Evolutionary conservation across 2,329 filamentous ascomycete genomes (phyloP), one percentile per base, ranked within the genome.

Genomic region (Venturia asperata): DNA sequence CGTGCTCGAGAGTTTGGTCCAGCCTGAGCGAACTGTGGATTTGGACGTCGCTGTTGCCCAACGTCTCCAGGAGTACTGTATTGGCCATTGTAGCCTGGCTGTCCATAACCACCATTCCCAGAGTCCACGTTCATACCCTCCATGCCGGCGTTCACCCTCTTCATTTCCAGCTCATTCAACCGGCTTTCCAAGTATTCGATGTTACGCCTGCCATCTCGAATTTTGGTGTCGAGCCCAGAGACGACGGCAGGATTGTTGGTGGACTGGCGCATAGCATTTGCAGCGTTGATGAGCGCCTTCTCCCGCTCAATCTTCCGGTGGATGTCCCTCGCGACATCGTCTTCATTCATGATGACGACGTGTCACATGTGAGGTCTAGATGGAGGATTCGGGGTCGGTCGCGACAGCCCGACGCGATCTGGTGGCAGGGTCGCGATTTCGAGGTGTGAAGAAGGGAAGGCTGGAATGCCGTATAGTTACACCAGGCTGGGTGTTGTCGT

Each of bases 301-400:
- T 99, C 94, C 76, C 93, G 88, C 82, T 97, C 91, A 78, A 99
- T 97, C 88, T 99, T 97, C 81, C 88, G 89, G 80, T 89, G 87
- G 80, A 99, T 92, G 77, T 91, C 89, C 78, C 86, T 86, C 78
- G 87, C 83, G 69, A 85, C 81, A 70, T 85, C 82, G 74, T 87
- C 83, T 75, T 84, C 80, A 74, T 80, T 66, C 64, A 67, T 66
- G 65, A 42, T 63, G 65, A 65, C 34, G 47, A 37, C 60, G 37
- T n/a, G 19, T 64, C 52, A 56, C 52, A 58, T 56, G 63, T 39
- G 61, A 62, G 21, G 43, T 45, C 62, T 45, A 61, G 30, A 21
- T 61, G 42, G 2, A 27, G 27, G 39, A 1, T 19, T 61, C 21
- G n/a, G 45, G 42, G 60, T 42, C 37, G 34, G 37, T 30, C 37